Conservation (phyloP, 305 asterid genomes). For the Fraxinus angustifolia region DNA sequence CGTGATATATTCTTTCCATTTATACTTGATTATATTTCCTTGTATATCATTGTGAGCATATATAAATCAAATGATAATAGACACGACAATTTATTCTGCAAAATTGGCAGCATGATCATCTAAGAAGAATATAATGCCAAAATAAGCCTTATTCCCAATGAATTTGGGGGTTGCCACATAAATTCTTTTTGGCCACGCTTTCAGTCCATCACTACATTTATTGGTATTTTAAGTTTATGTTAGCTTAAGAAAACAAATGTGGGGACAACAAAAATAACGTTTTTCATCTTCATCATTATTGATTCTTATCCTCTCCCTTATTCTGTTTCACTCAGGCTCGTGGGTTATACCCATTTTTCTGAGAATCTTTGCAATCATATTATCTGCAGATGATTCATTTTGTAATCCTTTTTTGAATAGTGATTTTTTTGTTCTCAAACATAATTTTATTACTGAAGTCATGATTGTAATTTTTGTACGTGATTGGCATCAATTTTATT, state of each 20-base stretch:
- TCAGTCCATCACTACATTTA: not conserved
- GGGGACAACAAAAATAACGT: not conserved
- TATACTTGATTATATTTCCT: too few species aligned
- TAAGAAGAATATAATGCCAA: not conserved
- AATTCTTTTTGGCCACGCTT: not conserved
- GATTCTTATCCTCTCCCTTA: not conserved
- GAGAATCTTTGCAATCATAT: not conserved
- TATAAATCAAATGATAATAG: too few species aligned
- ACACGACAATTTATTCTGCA: too few species aligned
- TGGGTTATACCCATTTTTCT: not conserved
- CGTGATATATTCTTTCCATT: too few species aligned
- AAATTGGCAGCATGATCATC: not conserved
- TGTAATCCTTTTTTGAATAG: not conserved
- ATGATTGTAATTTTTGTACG: not conserved
- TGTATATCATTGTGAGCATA: too few species aligned
- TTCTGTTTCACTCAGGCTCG: not conserved
- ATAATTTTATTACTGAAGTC: not conserved
- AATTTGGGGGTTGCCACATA: not conserved
- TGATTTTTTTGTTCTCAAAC: constrained; percentile 7
- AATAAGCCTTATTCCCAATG: not conserved
- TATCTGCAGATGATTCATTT: constrained; percentile 6
- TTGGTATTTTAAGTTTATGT: not conserved
- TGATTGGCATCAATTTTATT: not conserved
- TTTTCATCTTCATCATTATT: not conserved
- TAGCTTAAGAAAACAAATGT: constrained; percentile 6